Conservation (phyloP, 345 rosid species). For the Bruguiera sexangula region DNA sequence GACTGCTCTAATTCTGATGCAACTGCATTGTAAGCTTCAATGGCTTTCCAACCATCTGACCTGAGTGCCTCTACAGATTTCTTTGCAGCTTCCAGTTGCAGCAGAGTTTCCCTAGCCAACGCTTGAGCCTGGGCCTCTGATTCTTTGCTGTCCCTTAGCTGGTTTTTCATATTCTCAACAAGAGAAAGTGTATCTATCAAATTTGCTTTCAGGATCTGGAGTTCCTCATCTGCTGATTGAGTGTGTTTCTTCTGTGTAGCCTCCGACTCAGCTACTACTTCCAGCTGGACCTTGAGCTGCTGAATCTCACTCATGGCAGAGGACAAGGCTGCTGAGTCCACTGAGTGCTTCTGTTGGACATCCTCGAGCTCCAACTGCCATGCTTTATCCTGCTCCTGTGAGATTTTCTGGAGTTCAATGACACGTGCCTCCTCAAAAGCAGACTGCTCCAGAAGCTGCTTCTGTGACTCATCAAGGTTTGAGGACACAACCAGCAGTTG, state of each 20-base stretch:
- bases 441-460: slow-evolving; percentile 64
- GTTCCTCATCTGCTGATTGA: slow-evolving; percentile 52
- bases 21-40: slow-evolving; percentile 53
- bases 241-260: slow-evolving; percentile 49
- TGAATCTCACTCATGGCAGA: slow-evolving; percentile 83
- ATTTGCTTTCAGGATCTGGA: slow-evolving; percentile 63
- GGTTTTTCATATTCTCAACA: slow-evolving; percentile 69
- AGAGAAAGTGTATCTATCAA: slow-evolving; percentile 58
- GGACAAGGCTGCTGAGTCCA: slow-evolving; percentile 72
- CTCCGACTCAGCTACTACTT: slow-evolving; percentile 55
- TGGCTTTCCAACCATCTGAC: slow-evolving; percentile 51
- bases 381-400: slow-evolving; percentile 72
- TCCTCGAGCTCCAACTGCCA: slow-evolving; percentile 92
- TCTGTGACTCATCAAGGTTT: slow-evolving; percentile 56
- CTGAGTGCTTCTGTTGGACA: slow-evolving; percentile 61
- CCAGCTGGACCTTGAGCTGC: slow-evolving; percentile 65
- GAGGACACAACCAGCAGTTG: slow-evolving; percentile 45
- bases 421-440: slow-evolving; percentile 65
- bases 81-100: slow-evolving; percentile 63
- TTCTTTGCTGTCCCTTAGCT: slow-evolving; percentile 58
- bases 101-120: slow-evolving; percentile 45
- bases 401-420: slow-evolving; percentile 63
- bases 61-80: slow-evolving; percentile 54
- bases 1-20: slow-evolving; percentile 67
- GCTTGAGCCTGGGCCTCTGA: slow-evolving; percentile 75